Percentiles rank a stretch among this genome's conserved stretches.
Conservation (phyloP, 495 filamentous ascomycete genomes). For the Aspergillus indologenus region DNA sequence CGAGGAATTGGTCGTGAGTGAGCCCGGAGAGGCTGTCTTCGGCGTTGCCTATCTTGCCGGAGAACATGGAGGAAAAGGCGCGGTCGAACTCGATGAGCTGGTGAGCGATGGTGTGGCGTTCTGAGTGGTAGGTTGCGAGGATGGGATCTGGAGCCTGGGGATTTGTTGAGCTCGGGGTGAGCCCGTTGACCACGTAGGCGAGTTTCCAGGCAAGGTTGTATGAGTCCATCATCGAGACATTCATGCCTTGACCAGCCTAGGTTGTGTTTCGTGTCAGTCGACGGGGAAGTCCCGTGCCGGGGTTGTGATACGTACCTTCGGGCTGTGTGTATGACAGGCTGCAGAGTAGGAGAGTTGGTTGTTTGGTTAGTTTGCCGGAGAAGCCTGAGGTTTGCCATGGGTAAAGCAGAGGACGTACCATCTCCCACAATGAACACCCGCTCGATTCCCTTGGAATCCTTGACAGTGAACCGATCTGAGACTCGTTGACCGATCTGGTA, state of each 20-base stretch:
- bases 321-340: constrained; percentile 60
- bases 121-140: constrained; percentile 66
- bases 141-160: constrained; percentile 49
- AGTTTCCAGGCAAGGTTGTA: constrained; percentile 87
- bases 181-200: constrained; percentile 62
- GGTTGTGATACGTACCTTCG: constrained; percentile 50
- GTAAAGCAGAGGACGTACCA: constrained; percentile 33
- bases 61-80: constrained; percentile 52
- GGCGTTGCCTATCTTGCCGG: constrained; percentile 42
- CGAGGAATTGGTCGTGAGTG: constrained; percentile 51
- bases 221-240: constrained; percentile 80
- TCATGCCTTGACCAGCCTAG: constrained; percentile 85
- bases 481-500: constrained; percentile 73
- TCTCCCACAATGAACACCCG: constrained; percentile 68
- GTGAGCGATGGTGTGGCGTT: constrained; percentile 65
- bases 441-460: constrained; percentile 44
- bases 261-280: not conserved
- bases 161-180: constrained; percentile 32
- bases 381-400: not conserved
- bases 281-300: no score
- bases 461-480: constrained; percentile 59
- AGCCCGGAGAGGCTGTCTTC: constrained; percentile 35
- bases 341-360: not conserved
- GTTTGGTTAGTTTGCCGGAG: not conserved
- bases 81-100: constrained; percentile 73